phyloP scores from a whole-genome alignment of 2,329 filamentous ascomycete species.

The Fusarium nisikadoi region DNA sequence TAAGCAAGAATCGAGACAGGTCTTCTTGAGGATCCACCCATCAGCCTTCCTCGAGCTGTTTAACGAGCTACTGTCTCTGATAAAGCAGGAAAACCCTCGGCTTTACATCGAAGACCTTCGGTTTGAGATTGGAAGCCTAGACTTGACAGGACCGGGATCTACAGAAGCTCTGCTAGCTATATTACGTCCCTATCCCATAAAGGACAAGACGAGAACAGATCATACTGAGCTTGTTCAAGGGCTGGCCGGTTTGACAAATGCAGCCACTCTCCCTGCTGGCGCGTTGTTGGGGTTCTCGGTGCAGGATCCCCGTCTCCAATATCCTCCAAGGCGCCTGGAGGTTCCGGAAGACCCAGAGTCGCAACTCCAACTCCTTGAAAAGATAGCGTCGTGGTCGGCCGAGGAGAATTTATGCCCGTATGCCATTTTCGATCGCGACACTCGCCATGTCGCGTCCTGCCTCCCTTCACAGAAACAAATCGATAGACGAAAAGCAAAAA shows the following conservation, averaged over 20 bases:
- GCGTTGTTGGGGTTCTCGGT: conserved; percentile 78
- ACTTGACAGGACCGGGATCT: conserved; percentile 73
- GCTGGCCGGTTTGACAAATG: conserved; percentile 71
- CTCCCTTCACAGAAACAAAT: conserved; percentile 82
- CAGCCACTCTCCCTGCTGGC: conserved; percentile 74
- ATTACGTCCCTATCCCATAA: conserved; percentile 63
- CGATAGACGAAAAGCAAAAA: conserved; percentile 76
- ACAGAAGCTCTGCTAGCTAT: conserved; percentile 80
- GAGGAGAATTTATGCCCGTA: conserved; percentile 61
- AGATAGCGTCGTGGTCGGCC: conserved; percentile 74
- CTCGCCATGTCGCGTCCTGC: conserved; percentile 71
- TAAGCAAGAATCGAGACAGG: conserved; percentile 50
- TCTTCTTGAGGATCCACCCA: conserved; percentile 84
- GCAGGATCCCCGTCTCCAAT: conserved; percentile 81
- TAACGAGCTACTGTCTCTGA: conserved; percentile 67
- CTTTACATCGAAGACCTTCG: conserved; percentile 75
- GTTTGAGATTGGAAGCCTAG: conserved; percentile 72
- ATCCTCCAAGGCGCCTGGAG: conserved; percentile 73
- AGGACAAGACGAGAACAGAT: conserved; percentile 42
- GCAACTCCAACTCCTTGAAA: conserved; percentile 62
- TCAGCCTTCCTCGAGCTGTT: conserved; percentile 79
- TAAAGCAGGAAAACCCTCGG: conserved; percentile 69
- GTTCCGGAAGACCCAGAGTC: conserved; percentile 52
- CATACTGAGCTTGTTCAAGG: conserved; percentile 63
- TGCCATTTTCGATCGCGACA: conserved; percentile 74